Evolutionary conservation across 1,284 basidiomycete genomes (phyloP), one percentile per base, ranked within the genome.

Genomic region (Rhodotorula sp.): DNA sequence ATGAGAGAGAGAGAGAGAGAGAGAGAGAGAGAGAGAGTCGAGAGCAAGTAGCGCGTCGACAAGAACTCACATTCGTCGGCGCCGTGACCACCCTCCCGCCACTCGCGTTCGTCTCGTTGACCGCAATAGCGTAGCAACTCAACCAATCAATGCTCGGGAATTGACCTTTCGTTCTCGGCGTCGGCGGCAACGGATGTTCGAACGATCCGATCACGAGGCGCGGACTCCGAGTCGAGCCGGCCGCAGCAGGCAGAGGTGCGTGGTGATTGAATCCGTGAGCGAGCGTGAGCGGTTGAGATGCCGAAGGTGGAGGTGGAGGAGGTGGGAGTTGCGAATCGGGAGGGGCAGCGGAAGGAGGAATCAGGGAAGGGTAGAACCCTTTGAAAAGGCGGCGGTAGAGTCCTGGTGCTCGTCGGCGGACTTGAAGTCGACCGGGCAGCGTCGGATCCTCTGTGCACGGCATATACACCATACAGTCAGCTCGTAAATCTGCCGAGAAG

Each of bases 101-200:
- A 23, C 66, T 87, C 3, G 94, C 94, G 78, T 97, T 97, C 34
- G 95, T 93, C 77, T 86, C 84, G 76, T 91, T 92, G 45, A 94
- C 92, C 7, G 80, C 80, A 54, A 81, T 81, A 7, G 80, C 80
- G 64, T 80, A 72, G 70, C 76, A 15, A 72, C 63, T 92, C 72
- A 98, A 84, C 80, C 95, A 95, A 80, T 98, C 95, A 83, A 98
- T 89, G 0, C 93, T 93, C 0, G 94, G 93, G 66, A 97, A 94
- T 77, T 88, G 87, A 18, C 90, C 91, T 77, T 87, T 90, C 68
- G 91, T 78, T 1, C 79, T 77, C 0, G 80, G 91, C 84, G 92
- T 88, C 23, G 93, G 90, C 61, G 91, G 82, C 21, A 97, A 81
- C 0, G 90, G 85, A 80, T 98, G 95, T 68, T 94, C 86, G 72